Conservation (phyloP, 257 asterid genomes). For the Misopates orontium region DNA sequence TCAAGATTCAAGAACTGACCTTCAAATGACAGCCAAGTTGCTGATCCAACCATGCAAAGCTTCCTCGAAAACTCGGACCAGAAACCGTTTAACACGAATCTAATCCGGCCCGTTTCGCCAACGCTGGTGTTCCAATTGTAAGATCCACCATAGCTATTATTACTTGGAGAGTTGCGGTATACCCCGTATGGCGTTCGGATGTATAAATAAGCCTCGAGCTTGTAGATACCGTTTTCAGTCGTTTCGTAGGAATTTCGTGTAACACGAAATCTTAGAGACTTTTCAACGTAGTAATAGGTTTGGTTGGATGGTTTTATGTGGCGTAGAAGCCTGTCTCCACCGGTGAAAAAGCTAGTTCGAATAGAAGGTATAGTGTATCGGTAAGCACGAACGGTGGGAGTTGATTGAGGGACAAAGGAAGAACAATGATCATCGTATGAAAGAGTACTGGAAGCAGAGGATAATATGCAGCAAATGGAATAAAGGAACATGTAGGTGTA, state of each 20-base stretch:
- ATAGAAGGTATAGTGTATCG: constrained; percentile 4
- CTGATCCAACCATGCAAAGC: constrained; percentile 64
- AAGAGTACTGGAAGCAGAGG: constrained; percentile 15
- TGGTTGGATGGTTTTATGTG: constrained; percentile 1
- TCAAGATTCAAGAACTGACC: constrained; percentile 36
- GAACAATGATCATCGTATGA: constrained; percentile 53
- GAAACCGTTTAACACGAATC: constrained; percentile 47
- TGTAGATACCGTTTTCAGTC: constrained; percentile 33
- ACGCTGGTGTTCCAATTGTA: constrained; percentile 1
- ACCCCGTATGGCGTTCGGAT: constrained; percentile 26
- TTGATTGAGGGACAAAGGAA: constrained; percentile 40
- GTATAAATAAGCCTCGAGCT: constrained; percentile 36
- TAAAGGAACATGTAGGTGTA: constrained; percentile 24
- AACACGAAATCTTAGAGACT: constrained; percentile 27
- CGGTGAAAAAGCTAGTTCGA: constrained; percentile 22
- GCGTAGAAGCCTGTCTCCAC: constrained; percentile 28
- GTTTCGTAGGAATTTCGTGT: constrained; percentile 33
- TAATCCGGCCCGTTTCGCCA: constrained; percentile 15
- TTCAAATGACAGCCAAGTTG: constrained; percentile 23
- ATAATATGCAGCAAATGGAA: not conserved
- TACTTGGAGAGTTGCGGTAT: not conserved
- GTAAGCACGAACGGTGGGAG: constrained; percentile 8
- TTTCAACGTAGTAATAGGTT: not conserved
- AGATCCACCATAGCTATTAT: constrained; percentile 29
- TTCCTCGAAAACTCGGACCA: constrained; percentile 54